phyloP scores from a whole-genome alignment of 345 rosid species.

The Eucalyptus lansdowneana region DNA sequence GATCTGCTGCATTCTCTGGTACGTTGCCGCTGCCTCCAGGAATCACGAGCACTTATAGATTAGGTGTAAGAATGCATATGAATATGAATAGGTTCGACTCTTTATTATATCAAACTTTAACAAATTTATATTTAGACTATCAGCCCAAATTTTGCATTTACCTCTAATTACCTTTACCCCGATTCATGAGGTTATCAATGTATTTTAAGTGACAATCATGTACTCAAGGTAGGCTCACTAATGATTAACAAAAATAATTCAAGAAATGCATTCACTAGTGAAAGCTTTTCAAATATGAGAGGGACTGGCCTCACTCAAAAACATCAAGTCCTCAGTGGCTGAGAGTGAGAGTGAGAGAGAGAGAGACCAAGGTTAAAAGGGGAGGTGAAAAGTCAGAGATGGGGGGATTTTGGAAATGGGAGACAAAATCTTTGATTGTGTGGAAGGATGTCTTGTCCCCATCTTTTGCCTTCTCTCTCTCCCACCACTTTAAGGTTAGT shows the following conservation, averaged over 20 bases:
- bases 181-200: neutral
- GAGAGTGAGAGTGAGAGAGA: neutral
- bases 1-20: no score
- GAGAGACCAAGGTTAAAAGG: neutral
- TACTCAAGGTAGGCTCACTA: neutral
- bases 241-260: neutral
- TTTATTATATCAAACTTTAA: neutral
- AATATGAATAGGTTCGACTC: neutral
- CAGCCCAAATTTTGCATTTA: neutral
- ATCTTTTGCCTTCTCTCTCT: neutral
- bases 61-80: neutral
- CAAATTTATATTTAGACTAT: neutral
- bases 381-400: constrained; percentile 2
- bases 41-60: neutral
- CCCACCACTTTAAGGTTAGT: constrained; percentile 14
- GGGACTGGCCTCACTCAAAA: neutral
- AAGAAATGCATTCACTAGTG: neutral
- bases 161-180: neutral
- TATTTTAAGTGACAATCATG: neutral
- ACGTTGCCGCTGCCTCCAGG: no score
- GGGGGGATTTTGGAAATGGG: constrained; percentile 4
- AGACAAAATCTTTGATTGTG: constrained; percentile 34
- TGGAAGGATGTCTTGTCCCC: constrained; percentile 5
- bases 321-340: neutral
- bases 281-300: neutral